Evolutionary conservation across 257 asterid genomes (phyloP).

Genomic region (Agastache rugosa): DNA sequence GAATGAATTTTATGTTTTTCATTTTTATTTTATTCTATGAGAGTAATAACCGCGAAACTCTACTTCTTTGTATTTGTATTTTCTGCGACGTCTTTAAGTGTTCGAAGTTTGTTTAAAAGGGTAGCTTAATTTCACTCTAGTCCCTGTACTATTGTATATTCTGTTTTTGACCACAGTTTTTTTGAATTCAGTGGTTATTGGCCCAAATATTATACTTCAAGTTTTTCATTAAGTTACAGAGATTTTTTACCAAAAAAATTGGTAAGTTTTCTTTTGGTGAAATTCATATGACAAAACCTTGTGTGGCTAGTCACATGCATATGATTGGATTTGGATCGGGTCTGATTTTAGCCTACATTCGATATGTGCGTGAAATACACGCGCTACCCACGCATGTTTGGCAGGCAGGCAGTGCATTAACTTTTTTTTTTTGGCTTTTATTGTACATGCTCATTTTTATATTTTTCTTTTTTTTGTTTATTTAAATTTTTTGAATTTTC

Average conservation of each 20-base stretch:
- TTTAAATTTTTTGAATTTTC: no score
- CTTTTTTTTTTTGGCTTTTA: no score
- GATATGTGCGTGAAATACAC: no score
- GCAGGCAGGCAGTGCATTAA: no score
- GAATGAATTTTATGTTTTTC: conserved; percentile 41
- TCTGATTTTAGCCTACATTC: no score
- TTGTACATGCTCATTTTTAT: no score
- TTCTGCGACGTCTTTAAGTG: background rate
- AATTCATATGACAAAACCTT: no score
- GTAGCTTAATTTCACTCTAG: conserved; percentile 25
- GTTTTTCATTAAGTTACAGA: background rate
- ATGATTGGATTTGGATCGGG: no score
- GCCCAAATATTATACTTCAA: background rate
- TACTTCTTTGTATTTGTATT: conserved; percentile 44
- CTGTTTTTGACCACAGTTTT: background rate
- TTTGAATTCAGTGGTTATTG: conserved; percentile 31
- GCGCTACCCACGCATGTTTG: no score
- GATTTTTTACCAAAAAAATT: background rate
- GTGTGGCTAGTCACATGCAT: no score
- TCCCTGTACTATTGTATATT: background rate
- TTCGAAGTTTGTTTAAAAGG: conserved; percentile 26
- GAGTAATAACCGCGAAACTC: conserved; percentile 68
- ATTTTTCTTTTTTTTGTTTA: no score
- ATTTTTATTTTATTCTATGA: conserved; percentile 32
- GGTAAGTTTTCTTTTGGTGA: background rate